These are phyloP conservation scores for Sporothrix mexicana DNA, from an alignment of 2,329 filamentous ascomycete species.

Conservation along the genomic window DNA sequence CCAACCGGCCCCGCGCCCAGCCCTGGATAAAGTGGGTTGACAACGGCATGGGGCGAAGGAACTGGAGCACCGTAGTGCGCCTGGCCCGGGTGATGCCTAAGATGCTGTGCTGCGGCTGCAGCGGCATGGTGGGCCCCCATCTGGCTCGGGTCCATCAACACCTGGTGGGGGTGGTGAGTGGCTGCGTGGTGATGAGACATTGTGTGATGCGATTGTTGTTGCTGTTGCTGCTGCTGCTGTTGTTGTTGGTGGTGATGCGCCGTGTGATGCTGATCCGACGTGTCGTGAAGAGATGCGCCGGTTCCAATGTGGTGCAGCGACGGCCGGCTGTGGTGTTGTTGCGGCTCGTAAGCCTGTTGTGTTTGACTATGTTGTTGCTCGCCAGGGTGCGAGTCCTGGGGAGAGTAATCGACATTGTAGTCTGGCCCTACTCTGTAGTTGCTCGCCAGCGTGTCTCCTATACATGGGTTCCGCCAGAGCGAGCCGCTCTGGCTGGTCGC, in stretches of 20 bases:
- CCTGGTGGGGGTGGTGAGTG: conserved; percentile 57
- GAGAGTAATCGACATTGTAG: conserved; percentile 77
- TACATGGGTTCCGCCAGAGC: conserved; percentile 79
- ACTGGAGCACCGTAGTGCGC: conserved; percentile 58
- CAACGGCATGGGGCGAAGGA: conserved; percentile 53
- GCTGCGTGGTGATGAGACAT: conserved; percentile 55
- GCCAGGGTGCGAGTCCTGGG: conserved; percentile 69
- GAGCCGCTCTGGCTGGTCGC: conserved; percentile 75
- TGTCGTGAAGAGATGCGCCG: conserved; percentile 55
- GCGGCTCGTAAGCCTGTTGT: conserved; percentile 65
- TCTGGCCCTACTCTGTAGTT: conserved; percentile 72
- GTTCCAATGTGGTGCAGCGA: conserved; percentile 56
- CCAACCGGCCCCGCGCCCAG: conserved; percentile 43
- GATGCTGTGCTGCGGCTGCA: conserved; percentile 48
- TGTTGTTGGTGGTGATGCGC: conserved; percentile 54
- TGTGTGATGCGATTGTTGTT: conserved; percentile 53
- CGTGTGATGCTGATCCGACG: conserved; percentile 50
- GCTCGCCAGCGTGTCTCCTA: conserved; percentile 73
- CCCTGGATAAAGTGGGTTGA: conserved; percentile 60
- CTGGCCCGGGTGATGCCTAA: conserved; percentile 56
- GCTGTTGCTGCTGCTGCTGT: conserved; percentile 54
- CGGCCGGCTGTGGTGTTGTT: conserved; percentile 33
- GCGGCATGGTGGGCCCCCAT: conserved; percentile 56
- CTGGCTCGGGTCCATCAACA: conserved; percentile 62
- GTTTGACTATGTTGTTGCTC: conserved; percentile 64